Conservation (phyloP, 208 protist genomes). For the Wallacemonas sp. region DNA sequence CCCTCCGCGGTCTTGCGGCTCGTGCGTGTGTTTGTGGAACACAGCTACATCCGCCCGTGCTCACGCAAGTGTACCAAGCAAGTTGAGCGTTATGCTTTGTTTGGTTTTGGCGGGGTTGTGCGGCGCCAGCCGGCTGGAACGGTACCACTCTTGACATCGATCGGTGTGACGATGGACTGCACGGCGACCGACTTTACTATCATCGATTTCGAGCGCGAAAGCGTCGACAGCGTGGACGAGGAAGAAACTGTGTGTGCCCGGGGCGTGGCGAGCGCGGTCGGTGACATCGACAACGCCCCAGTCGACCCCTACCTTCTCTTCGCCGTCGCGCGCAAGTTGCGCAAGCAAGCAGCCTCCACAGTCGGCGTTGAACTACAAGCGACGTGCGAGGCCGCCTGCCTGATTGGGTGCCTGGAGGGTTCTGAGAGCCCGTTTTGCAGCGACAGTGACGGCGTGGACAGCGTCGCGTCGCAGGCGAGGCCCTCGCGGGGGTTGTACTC, state of each 20-base stretch:
- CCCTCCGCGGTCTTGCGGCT: conserved; percentile 54
- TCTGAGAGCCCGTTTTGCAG: conserved; percentile 45
- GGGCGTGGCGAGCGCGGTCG: conserved; percentile 75
- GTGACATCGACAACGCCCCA: conserved; percentile 67
- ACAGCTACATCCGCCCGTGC: conserved; percentile 45
- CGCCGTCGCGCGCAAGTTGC: conserved; percentile 61
- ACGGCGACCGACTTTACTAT: conserved; percentile 49
- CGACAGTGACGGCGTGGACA: conserved; percentile 9
- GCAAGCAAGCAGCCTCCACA: conserved; percentile 25
- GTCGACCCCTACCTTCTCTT: conserved; percentile 89
- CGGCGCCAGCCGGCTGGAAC: conserved; percentile 31
- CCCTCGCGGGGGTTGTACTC: conserved; percentile 29
- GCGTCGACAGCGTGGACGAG: conserved; percentile 42
- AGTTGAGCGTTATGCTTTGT: conserved; percentile 66
- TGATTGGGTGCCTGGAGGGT: conserved; percentile 65
- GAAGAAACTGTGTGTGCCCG: conserved; percentile 79
- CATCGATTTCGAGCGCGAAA: conserved; percentile 44
- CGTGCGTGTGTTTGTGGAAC: conserved; percentile 30
- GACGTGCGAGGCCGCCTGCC: conserved; percentile 61
- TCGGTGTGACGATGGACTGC: conserved; percentile 19
- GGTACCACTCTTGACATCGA: conserved; percentile 28
- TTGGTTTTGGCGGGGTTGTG: conserved; percentile 71
- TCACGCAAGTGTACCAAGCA: conserved; percentile 63
- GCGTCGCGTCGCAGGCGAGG: not conserved
- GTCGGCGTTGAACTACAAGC: conserved; percentile 69